Evolutionary conservation across 164 flowering plant species (phyloP).

Genomic region (Vitis labrusca): DNA sequence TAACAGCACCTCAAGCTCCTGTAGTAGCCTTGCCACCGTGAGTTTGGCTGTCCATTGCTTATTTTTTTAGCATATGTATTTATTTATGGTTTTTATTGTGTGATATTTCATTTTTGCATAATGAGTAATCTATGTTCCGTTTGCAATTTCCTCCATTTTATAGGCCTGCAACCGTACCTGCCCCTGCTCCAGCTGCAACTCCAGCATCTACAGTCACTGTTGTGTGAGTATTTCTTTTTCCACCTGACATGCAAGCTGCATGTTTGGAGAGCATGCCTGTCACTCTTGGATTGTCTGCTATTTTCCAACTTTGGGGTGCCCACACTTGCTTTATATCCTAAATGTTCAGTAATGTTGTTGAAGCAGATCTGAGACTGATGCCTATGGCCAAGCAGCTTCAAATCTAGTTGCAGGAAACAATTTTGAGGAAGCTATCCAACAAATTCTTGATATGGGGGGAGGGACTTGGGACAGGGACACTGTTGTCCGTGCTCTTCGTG

Average conservation of each 20-base stretch:
- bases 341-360: conserved; percentile 6
- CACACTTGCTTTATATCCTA: not conserved
- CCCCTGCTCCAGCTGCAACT: conserved; percentile 16
- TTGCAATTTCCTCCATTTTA: not conserved
- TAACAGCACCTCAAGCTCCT: conserved; percentile 46
- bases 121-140: not conserved
- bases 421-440: conserved; percentile 67
- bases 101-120: not conserved
- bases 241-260: not conserved
- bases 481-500: conserved; percentile 90
- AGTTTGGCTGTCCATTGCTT: conserved; percentile 20
- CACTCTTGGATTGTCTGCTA: no score
- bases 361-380: conserved; percentile 53
- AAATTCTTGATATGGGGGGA: conserved; percentile 94
- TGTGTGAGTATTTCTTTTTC: conserved; percentile 27
- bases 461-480: conserved; percentile 96
- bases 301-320: not conserved
- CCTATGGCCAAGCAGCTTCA: conserved; percentile 88
- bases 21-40: conserved; percentile 42
- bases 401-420: conserved; percentile 82
- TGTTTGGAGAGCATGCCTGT: not conserved
- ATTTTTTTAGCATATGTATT: not conserved
- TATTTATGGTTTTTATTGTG: not conserved
- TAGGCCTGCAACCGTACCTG: conserved; percentile 41
- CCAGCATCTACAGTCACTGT: conserved; percentile 24